These are phyloP conservation scores for Gossypium laxum DNA, from an alignment of 441 rosid genomes.

Conservation along the genomic window DNA sequence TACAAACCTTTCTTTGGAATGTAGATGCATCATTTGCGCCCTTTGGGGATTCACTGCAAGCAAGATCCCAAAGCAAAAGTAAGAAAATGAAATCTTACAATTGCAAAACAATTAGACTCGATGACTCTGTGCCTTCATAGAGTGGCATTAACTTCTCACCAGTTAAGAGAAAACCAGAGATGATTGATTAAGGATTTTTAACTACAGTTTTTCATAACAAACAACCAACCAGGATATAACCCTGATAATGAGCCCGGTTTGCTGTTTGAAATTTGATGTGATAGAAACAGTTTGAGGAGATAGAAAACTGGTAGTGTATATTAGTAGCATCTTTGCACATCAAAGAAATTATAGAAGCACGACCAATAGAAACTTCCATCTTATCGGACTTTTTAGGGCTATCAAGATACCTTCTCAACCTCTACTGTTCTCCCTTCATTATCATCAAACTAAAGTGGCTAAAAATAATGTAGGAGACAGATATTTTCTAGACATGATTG, in stretches of 20 bases:
- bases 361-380: background rate
- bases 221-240: background rate
- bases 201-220: background rate
- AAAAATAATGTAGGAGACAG: background rate
- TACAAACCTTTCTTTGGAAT: slow-evolving; percentile 87
- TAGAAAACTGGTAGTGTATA: background rate
- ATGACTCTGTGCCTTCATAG: background rate
- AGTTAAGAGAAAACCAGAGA: background rate
- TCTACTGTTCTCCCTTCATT: background rate
- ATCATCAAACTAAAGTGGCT: background rate
- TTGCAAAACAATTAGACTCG: background rate
- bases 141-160: background rate
- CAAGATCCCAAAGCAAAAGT: slow-evolving; percentile 18
- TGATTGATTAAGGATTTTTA: background rate
- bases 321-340: background rate
- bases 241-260: background rate
- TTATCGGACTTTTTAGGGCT: slow-evolving; percentile 12
- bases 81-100: background rate
- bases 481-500: slow-evolving; percentile 5
- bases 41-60: slow-evolving; percentile 88
- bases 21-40: slow-evolving; percentile 97
- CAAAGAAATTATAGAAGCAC: background rate
- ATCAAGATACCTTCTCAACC: background rate
- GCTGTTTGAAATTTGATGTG: background rate
- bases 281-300: background rate